Evolutionary conservation across 768 basidiomycete species (phyloP), one percentile per base, ranked within the genome.

Genomic region (Mycena olivaceomarginata): DNA sequence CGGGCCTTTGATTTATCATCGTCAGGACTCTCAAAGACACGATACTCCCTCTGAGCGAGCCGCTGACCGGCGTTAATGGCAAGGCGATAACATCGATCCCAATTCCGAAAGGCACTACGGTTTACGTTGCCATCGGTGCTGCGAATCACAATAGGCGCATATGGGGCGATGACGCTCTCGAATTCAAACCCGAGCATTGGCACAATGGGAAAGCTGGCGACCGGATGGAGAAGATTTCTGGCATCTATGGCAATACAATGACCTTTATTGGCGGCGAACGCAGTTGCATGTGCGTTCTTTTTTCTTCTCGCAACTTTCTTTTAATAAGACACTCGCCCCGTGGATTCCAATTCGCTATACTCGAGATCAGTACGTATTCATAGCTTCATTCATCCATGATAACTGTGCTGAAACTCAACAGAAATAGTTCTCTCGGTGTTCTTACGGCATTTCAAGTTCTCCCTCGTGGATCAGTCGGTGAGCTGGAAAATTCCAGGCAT

Each of bases 121-220:
- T 31, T 31, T 31, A 31, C 31, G 3, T 31, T 22, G 59, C 60
- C 18, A 51, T 71, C 22, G 57, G 22, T 31, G 70, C 60, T 9
- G 59, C 60, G 43, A 71, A 71, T 43, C 70, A 71, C 60, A 63
- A 63, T 15, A 39, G 31, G 20, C 37, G 13, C 18, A 22, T 71
- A 9, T 71, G 70, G 70, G 70, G 70, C 0, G 60, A 62, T 5
- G 70, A 71, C 20, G 70, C 46, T 2, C 60, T 71, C 4, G 70
- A 71, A 13, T 71, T 71, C 39, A 71, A 39, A 15, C 70, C 70
- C 18, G 70, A 71, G 10, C 70, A 57, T 13, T 90, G 89, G 89
- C 22, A 41, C 1, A 45, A 66, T 39, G 63, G 71, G 3, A 72
- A 65, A 20, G 71, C 62, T 16, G 48, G 7, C 5, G n/a, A 5